Percentiles rank a stretch among this genome's conserved stretches.
These are phyloP conservation scores for Metarhizium album DNA, from an alignment of 2,329 filamentous ascomycete species.

Conservation along the genomic window DNA sequence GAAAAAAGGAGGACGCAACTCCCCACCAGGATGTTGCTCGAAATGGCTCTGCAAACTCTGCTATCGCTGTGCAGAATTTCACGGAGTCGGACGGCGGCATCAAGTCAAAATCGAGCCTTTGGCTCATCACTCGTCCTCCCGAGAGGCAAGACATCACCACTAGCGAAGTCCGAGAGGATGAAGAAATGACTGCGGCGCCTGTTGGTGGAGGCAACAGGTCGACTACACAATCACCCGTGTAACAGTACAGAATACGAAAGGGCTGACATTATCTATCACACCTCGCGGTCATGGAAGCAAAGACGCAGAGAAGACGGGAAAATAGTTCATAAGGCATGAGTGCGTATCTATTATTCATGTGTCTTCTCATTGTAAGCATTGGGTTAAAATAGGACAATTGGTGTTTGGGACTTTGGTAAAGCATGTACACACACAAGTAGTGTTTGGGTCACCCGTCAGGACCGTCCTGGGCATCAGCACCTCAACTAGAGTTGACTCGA, in stretches of 20 bases:
- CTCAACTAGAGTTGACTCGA: not conserved
- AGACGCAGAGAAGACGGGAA: not conserved
- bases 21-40: conserved; percentile 9
- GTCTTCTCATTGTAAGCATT: not conserved
- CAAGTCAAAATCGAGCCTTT: conserved; percentile 10
- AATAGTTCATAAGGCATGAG: not conserved
- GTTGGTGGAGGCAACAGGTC: not conserved
- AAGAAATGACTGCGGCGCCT: not conserved
- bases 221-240: not conserved
- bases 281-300: not conserved
- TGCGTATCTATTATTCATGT: not conserved
- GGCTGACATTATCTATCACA: not conserved
- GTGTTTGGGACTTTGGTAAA: not conserved
- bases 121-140: conserved; percentile 3
- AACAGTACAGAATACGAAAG: not conserved
- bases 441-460: not conserved
- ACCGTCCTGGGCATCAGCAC: not conserved
- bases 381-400: not conserved
- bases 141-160: not conserved
- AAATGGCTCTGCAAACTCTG: conserved; percentile 15
- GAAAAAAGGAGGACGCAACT: conserved; percentile 8
- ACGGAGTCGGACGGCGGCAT: conserved; percentile 9
- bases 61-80: conserved; percentile 12
- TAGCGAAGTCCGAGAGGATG: not conserved
- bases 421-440: not conserved